Evolutionary conservation across 345 rosid species (phyloP).

Genomic region (Eucalyptus albens): DNA sequence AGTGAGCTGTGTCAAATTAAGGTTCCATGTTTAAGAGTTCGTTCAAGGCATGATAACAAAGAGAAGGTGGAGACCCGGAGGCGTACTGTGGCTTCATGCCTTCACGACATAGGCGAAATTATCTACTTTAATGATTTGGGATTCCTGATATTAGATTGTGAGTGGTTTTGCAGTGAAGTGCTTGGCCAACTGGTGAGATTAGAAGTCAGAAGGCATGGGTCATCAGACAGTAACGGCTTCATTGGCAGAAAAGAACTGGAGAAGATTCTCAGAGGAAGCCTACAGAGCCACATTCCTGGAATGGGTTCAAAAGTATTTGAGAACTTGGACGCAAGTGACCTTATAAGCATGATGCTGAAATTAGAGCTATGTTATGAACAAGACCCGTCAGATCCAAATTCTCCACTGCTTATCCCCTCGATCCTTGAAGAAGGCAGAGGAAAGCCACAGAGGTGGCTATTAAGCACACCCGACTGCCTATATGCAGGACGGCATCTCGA

Average conservation of each 20-base stretch:
- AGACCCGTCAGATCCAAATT: slow-evolving; percentile 66
- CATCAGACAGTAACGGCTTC: slow-evolving; percentile 47
- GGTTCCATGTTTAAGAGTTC: slow-evolving; percentile 65
- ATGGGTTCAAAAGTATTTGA: slow-evolving; percentile 76
- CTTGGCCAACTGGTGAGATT: slow-evolving; percentile 68
- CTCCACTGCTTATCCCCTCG: slow-evolving; percentile 63
- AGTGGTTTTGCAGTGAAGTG: slow-evolving; percentile 85
- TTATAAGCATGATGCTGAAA: slow-evolving; percentile 77
- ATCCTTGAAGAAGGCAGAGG: slow-evolving; percentile 97
- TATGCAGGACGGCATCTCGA: slow-evolving; percentile 84
- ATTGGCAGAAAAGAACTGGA: slow-evolving; percentile 64
- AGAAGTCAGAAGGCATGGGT: slow-evolving; percentile 51
- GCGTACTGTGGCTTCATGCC: slow-evolving; percentile 72
- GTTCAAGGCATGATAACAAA: slow-evolving; percentile 57
- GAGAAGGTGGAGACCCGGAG: slow-evolving; percentile 64
- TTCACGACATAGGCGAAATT: slow-evolving; percentile 82
- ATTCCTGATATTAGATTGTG: slow-evolving; percentile 62
- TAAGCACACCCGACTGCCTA: slow-evolving; percentile 37
- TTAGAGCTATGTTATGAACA: slow-evolving; percentile 74
- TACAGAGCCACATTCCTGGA: slow-evolving; percentile 84
- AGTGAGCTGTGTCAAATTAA: slow-evolving; percentile 72
- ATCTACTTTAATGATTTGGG: slow-evolving; percentile 74
- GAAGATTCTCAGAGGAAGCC: slow-evolving; percentile 55
- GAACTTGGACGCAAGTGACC: slow-evolving; percentile 57
- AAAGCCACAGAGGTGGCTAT: slow-evolving; percentile 73